A percentile compares a stretch with the other conserved stretches of the same genome.
Evolutionary conservation across 176 grass and related monocot genomes (phyloP).

Genomic region (Avena sativa): DNA sequence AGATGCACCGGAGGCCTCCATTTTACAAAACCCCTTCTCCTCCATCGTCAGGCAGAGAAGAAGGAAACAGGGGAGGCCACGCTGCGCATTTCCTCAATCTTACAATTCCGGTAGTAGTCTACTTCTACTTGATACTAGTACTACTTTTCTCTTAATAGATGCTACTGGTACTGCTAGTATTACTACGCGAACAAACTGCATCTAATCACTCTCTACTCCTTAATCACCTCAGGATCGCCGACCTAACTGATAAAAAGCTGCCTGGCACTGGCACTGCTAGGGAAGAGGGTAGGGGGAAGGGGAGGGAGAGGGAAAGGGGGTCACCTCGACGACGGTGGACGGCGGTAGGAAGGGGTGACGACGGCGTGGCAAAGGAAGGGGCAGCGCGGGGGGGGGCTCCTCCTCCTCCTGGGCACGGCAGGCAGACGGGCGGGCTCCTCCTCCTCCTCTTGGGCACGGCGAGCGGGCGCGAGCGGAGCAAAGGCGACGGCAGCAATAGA

Average conservation of each 20-base stretch:
- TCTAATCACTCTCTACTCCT: not conserved
- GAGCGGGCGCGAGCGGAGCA: too few species aligned
- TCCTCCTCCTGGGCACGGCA: too few species aligned
- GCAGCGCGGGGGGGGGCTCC: too few species aligned
- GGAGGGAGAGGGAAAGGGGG: too few species aligned
- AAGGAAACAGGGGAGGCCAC: slow-evolving; percentile 53
- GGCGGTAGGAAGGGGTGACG: too few species aligned
- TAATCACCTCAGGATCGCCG: not conserved
- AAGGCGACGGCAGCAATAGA: too few species aligned
- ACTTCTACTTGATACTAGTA: not conserved
- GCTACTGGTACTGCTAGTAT: not conserved
- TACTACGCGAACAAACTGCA: not conserved
- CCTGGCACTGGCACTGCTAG: not conserved
- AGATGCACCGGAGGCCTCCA: slow-evolving; percentile 62
- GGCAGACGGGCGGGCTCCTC: too few species aligned
- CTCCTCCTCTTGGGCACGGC: too few species aligned
- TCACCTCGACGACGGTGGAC: too few species aligned
- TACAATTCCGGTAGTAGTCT: slow-evolving; percentile 9
- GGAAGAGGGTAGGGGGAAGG: too few species aligned
- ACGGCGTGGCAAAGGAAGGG: too few species aligned
- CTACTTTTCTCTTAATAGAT: not conserved
- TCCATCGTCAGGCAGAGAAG: slow-evolving; percentile 43
- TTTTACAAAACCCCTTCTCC: slow-evolving; percentile 86
- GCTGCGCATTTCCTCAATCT: slow-evolving; percentile 14
- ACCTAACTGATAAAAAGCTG: slow-evolving; percentile 8